Evolutionary conservation across 2,329 filamentous ascomycete species (phyloP).

Genomic region (Alternaria atra): DNA sequence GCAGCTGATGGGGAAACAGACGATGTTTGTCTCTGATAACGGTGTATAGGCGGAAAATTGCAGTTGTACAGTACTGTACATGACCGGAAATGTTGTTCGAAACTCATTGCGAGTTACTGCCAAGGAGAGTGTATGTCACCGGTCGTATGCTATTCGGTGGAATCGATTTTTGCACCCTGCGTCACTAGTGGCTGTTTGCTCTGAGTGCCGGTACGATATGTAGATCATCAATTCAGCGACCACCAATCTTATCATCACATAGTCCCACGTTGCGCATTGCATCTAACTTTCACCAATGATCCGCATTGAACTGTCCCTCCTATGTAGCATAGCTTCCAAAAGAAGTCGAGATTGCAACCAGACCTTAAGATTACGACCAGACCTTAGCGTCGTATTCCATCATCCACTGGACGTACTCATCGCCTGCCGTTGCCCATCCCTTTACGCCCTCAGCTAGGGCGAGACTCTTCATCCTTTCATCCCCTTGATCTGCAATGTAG

Average conservation of each 20-base stretch:
- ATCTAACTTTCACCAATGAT: neutral
- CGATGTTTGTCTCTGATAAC: neutral
- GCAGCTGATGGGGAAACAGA: neutral
- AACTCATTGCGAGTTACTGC: neutral
- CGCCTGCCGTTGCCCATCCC: conserved; percentile 62
- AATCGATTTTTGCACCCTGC: conserved; percentile 3
- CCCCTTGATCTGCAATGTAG: conserved; percentile 55
- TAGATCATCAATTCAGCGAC: neutral
- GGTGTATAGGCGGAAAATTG: neutral
- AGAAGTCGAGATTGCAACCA: neutral
- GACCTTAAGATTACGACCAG: neutral
- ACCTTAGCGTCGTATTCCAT: conserved; percentile 56
- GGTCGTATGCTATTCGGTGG: neutral
- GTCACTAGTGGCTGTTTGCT: conserved; percentile 5
- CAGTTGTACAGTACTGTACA: neutral
- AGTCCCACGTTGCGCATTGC: neutral
- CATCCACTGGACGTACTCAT: conserved; percentile 59
- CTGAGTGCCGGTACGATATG: neutral
- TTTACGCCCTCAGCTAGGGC: conserved; percentile 63
- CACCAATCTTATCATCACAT: neutral
- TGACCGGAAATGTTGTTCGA: too few species aligned
- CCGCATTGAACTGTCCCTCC: neutral
- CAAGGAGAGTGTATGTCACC: conserved; percentile 13
- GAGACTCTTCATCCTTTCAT: conserved; percentile 58
- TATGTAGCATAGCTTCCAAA: neutral